phyloP scores from a whole-genome alignment of 192 early-diverging fungal species.

The Coemansia reversa region DNA sequence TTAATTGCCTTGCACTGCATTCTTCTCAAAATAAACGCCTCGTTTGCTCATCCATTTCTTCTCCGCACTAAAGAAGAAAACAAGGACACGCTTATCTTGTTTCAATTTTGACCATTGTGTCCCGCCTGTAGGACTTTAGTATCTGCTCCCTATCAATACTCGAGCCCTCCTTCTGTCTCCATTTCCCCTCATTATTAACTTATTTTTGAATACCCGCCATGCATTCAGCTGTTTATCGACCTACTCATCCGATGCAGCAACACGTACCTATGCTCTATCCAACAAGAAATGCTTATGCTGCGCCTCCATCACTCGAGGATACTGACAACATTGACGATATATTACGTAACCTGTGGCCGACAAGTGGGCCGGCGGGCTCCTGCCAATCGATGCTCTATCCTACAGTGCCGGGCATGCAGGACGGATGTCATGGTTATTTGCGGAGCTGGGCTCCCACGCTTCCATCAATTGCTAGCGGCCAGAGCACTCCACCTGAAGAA shows the following conservation, averaged over 20 bases:
- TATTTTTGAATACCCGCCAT: slow-evolving; percentile 19
- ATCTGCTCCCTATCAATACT: neutral
- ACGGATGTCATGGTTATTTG: slow-evolving; percentile 9
- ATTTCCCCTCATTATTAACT: too few relatives aligned
- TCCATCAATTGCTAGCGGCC: slow-evolving; percentile 7
- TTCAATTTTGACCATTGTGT: slow-evolving; percentile 7
- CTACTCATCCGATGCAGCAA: slow-evolving; percentile 12
- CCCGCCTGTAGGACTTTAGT: neutral
- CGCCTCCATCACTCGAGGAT: slow-evolving; percentile 21
- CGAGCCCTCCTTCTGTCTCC: neutral
- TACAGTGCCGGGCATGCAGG: neutral
- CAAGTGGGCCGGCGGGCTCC: slow-evolving; percentile 2
- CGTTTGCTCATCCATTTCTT: slow-evolving; percentile 2
- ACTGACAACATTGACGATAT: slow-evolving; percentile 54
- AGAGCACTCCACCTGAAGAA: slow-evolving; percentile 42
- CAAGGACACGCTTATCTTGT: slow-evolving; percentile 4
- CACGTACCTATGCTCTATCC: slow-evolving; percentile 11
- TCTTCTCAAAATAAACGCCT: slow-evolving; percentile 10
- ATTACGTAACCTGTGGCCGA: slow-evolving; percentile 49
- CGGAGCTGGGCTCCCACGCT: slow-evolving; percentile 18
- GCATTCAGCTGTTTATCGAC: slow-evolving; percentile 13
- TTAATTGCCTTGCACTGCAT: slow-evolving; percentile 8
- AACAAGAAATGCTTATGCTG: neutral
- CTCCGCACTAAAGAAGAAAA: neutral
- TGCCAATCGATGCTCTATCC: neutral